Conservation (phyloP, 805 yeast species). For the Millerago galiae region DNA sequence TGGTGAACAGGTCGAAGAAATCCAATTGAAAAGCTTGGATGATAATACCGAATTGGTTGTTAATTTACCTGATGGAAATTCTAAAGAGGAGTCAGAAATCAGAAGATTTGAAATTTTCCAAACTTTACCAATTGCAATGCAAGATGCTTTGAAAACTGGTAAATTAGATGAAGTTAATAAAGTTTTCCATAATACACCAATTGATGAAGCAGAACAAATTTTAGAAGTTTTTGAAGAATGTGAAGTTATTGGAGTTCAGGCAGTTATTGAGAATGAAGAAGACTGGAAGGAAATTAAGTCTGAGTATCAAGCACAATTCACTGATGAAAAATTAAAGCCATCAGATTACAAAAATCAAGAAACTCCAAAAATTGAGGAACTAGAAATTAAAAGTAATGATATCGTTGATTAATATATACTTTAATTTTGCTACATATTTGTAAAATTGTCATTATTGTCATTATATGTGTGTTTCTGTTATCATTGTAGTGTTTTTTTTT, state of each 20-base stretch:
- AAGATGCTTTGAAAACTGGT: constrained; percentile 65
- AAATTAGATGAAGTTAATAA: constrained; percentile 74
- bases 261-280: constrained; percentile 62
- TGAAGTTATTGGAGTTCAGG: constrained; percentile 79
- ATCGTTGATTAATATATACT: constrained; percentile 31
- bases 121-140: constrained; percentile 55
- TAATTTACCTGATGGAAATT: constrained; percentile 53
- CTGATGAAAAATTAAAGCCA: not conserved
- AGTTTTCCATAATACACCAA: constrained; percentile 65
- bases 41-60: constrained; percentile 73
- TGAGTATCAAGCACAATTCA: constrained; percentile 30
- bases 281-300: constrained; percentile 53
- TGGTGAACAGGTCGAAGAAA: constrained; percentile 54
- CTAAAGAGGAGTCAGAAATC: constrained; percentile 36
- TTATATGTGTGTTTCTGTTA: too few species aligned
- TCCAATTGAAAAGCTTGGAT: constrained; percentile 84
- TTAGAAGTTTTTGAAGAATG: constrained; percentile 72
- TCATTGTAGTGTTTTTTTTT: not conserved
- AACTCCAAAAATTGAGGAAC: constrained; percentile 13
- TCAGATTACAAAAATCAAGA: constrained; percentile 10
- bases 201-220: constrained; percentile 74
- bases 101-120: constrained; percentile 48
- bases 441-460: too few species aligned
- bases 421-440: too few species aligned
- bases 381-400: constrained; percentile 20